These are phyloP conservation scores for Physcomitrellopsis africana DNA, from an alignment of 225 moss, liverwort and hornwort genomes.

Conservation along the genomic window DNA sequence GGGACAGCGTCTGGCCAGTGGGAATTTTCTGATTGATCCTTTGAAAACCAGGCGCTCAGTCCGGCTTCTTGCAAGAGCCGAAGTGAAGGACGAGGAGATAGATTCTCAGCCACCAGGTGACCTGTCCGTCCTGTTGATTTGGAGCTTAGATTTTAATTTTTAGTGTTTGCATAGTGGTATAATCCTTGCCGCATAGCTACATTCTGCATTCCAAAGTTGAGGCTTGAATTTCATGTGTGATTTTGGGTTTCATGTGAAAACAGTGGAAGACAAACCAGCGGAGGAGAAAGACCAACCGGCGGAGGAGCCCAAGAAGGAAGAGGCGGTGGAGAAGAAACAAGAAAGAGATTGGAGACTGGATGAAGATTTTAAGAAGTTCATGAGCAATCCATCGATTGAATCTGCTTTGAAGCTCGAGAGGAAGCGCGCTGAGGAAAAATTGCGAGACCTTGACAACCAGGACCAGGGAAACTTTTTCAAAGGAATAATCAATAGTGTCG, in stretches of 20 bases:
- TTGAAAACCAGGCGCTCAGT: conserved; percentile 35
- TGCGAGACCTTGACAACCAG: conserved; percentile 71
- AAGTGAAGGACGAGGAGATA: conserved; percentile 55
- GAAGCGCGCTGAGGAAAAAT: conserved; percentile 79
- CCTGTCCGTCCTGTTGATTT: not conserved
- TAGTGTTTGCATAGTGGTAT: not conserved
- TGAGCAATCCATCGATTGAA: conserved; percentile 95
- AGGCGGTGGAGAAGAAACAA: conserved; percentile 63
- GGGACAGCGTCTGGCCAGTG: conserved; percentile 32
- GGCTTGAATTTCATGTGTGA: conserved; percentile 11
- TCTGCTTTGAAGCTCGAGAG: conserved; percentile 87
- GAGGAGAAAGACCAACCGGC: conserved; percentile 48
- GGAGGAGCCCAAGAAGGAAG: conserved; percentile 47
- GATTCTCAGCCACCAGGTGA: conserved; percentile 60
- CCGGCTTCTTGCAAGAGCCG: conserved; percentile 48
- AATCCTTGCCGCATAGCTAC: not conserved
- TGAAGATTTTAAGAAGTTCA: conserved; percentile 80
- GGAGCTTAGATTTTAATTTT: not conserved
- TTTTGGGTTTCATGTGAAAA: conserved; percentile 18
- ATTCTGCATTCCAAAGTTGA: not conserved
- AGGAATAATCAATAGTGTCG: conserved; percentile 56
- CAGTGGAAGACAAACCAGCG: conserved; percentile 33
- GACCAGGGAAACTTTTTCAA: conserved; percentile 78
- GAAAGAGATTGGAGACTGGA: conserved; percentile 89
- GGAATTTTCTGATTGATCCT: conserved; percentile 27